A percentile compares a stretch with the other conserved stretches of the same genome.
Conservation (phyloP, 495 filamentous ascomycete genomes). For the Aspergillus conjunctus region DNA sequence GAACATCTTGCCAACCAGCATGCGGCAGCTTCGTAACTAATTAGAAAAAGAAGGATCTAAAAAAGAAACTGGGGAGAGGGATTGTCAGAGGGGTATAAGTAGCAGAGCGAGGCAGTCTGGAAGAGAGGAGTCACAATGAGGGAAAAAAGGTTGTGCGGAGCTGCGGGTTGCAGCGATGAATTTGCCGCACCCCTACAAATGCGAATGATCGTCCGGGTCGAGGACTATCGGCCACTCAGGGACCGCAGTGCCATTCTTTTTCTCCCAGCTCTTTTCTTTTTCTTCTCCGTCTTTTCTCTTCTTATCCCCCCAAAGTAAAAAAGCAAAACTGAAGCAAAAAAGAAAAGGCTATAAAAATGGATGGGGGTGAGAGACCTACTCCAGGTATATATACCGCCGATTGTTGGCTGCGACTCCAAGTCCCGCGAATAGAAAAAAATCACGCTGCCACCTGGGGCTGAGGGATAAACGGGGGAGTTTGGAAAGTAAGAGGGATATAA, state of each 20-base stretch:
- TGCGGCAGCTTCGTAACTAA: constrained; percentile 51
- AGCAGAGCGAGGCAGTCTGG: constrained; percentile 1
- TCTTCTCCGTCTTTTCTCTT: constrained; percentile 6
- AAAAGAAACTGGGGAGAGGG: constrained; percentile 14
- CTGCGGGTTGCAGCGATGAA: constrained; percentile 25
- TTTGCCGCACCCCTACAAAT: constrained; percentile 26
- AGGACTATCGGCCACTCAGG: constrained; percentile 36
- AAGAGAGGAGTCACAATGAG: constrained; percentile 25
- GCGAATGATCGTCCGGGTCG: constrained; percentile 17
- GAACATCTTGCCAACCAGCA: constrained; percentile 52
- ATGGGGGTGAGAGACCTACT: constrained; percentile 12
- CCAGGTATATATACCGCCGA: neutral
- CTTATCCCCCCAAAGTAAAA: neutral
- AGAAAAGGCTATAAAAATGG: neutral
- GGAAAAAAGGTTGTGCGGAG: constrained; percentile 29
- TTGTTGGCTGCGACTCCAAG: neutral
- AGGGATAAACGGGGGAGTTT: constrained; percentile 11
- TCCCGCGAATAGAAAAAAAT: constrained; percentile 11
- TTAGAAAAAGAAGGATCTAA: constrained; percentile 22
- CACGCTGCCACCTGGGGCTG: constrained; percentile 7
- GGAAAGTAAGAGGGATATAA: neutral
- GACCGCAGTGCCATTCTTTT: constrained; percentile 22
- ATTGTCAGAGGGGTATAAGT: constrained; percentile 8
- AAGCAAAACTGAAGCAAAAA: neutral
- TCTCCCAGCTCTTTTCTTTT: constrained; percentile 6